These are phyloP conservation scores for Coemansia sp. DNA, from an alignment of 192 early-diverging fungal genomes.

Conservation along the genomic window DNA sequence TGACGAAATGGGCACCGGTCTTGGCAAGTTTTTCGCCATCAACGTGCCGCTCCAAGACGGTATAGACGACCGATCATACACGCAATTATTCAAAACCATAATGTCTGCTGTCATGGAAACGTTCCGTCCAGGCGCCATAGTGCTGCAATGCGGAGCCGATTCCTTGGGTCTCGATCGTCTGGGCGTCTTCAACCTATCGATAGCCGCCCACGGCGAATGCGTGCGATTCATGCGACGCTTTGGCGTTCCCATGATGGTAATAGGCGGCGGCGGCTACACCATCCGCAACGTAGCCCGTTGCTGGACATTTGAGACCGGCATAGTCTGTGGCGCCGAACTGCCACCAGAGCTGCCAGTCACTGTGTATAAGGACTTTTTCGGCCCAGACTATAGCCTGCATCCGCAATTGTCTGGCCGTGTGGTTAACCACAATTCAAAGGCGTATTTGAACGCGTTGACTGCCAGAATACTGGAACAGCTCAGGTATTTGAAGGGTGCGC, in stretches of 20 bases:
- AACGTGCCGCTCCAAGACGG: conserved; percentile 96
- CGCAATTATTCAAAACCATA: conserved; percentile 86
- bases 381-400: conserved; percentile 89
- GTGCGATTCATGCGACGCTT: conserved; percentile 90
- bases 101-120: conserved; percentile 86
- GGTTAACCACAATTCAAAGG: conserved; percentile 86
- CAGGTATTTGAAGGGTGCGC: conserved; percentile 81
- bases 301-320: conserved; percentile 94
- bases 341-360: conserved; percentile 75
- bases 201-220: conserved; percentile 92
- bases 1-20: conserved; percentile 87
- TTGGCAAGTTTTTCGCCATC: conserved; percentile 91
- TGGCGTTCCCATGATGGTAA: conserved; percentile 86
- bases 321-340: conserved; percentile 76
- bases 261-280: conserved; percentile 98
- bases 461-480: conserved; percentile 85
- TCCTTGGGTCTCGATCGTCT: conserved; percentile 90
- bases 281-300: conserved; percentile 92
- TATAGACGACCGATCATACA: conserved; percentile 89
- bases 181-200: conserved; percentile 92
- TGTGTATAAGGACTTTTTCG: conserved; percentile 80
- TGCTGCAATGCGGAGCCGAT: conserved; percentile 97
- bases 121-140: conserved; percentile 89
- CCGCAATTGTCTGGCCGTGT: conserved; percentile 78
- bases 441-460: conserved; percentile 77